Percentiles rank a stretch among this genome's conserved stretches.
Conservation (phyloP, 2,329 filamentous ascomycete species). For the Colletotrichum musicola region DNA sequence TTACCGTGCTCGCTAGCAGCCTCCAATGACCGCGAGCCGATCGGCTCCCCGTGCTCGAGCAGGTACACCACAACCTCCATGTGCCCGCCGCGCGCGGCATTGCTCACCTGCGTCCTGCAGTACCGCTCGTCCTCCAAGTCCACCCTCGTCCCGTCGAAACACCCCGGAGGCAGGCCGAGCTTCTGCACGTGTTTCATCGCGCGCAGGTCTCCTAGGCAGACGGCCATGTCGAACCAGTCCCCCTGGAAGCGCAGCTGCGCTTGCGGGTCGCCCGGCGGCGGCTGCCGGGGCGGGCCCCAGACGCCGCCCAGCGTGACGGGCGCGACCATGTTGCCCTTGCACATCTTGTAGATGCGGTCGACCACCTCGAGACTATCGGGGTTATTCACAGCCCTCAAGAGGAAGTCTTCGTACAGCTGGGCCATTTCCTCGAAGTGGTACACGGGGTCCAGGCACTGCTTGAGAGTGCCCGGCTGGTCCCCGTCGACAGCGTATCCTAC, state of each 20-base stretch:
- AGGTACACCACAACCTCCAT: background rate
- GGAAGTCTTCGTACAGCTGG: background rate
- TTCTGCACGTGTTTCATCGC: background rate
- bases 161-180: background rate
- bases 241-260: slow-evolving; percentile 1
- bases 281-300: background rate
- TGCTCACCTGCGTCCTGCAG: background rate
- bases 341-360: slow-evolving; percentile 8
- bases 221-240: background rate
- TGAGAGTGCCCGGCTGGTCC: slow-evolving; percentile 1
- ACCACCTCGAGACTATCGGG: background rate
- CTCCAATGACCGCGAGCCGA: slow-evolving; percentile 1
- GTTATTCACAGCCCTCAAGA: background rate
- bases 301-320: background rate
- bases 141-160: too few species aligned
- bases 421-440: background rate
- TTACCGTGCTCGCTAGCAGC: slow-evolving; percentile 2
- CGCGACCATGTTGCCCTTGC: slow-evolving; percentile 4
- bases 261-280: too few species aligned
- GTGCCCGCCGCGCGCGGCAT: background rate
- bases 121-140: background rate
- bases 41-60: background rate
- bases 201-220: background rate
- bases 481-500: background rate
- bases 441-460: slow-evolving; percentile 13